phyloP scores from a whole-genome alignment of 345 rosid species.

The Linum usitatissimum region DNA sequence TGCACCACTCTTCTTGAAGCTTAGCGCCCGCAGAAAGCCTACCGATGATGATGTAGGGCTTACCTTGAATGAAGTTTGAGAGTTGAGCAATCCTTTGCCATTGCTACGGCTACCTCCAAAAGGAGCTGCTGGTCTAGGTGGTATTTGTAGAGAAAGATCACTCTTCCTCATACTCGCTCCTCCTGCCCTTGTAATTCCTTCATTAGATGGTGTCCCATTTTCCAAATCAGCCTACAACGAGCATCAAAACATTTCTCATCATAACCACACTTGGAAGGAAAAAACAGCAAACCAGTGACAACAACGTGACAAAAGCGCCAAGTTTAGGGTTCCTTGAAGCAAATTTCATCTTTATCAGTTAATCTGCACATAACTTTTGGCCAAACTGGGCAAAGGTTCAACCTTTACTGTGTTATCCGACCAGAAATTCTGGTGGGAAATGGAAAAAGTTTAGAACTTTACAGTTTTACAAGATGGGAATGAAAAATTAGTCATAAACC shows the following conservation, averaged over 20 bases:
- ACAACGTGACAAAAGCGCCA: neutral
- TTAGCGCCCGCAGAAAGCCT: slow-evolving; percentile 53
- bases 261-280: neutral
- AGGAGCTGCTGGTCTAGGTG: slow-evolving; percentile 39
- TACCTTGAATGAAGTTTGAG: slow-evolving; percentile 43
- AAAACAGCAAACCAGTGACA: neutral
- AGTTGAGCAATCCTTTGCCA: slow-evolving; percentile 44
- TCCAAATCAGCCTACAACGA: slow-evolving; percentile 32
- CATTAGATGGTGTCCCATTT: slow-evolving; percentile 25
- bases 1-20: slow-evolving; percentile 47
- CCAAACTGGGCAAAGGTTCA: neutral
- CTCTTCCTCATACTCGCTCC: slow-evolving; percentile 36
- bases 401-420: no score
- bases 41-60: slow-evolving; percentile 36
- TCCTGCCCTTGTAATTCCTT: slow-evolving; percentile 26
- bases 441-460: neutral
- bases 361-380: neutral
- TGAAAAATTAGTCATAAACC: neutral
- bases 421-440: no score
- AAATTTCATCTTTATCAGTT: neutral
- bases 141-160: slow-evolving; percentile 76
- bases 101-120: slow-evolving; percentile 33
- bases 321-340: neutral
- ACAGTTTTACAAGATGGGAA: neutral
- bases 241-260: neutral